Evolutionary conservation across 2,329 filamentous ascomycete species (phyloP).

Genomic region (Dissoconium aciculare): DNA sequence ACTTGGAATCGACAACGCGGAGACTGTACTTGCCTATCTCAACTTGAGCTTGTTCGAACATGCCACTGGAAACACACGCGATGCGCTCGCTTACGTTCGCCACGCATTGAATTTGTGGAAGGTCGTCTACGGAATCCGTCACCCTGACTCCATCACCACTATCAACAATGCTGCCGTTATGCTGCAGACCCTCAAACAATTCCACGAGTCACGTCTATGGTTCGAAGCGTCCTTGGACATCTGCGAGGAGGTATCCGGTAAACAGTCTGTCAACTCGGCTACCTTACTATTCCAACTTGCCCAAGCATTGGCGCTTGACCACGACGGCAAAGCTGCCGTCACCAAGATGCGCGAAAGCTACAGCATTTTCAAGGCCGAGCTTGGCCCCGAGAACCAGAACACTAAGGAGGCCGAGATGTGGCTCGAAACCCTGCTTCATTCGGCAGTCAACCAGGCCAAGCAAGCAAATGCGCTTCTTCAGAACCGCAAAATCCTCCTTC

Average conservation of each 20-base stretch:
- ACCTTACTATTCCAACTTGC: slow-evolving; percentile 95
- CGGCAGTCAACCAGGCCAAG: slow-evolving; percentile 86
- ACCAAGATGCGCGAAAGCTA: slow-evolving; percentile 91
- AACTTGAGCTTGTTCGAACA: slow-evolving; percentile 93
- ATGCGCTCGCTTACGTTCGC: slow-evolving; percentile 74
- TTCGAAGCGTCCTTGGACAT: slow-evolving; percentile 85
- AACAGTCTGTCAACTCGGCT: slow-evolving; percentile 79
- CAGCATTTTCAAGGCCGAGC: slow-evolving; percentile 79
- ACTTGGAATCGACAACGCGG: slow-evolving; percentile 79
- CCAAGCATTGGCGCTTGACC: slow-evolving; percentile 87
- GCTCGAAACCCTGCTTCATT: slow-evolving; percentile 91
- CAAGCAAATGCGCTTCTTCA: slow-evolving; percentile 45
- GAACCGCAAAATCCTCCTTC: slow-evolving; percentile 15
- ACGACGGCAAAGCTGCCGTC: slow-evolving; percentile 83
- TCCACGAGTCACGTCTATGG: slow-evolving; percentile 88
- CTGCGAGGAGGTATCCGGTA: slow-evolving; percentile 79
- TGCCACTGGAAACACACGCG: slow-evolving; percentile 75
- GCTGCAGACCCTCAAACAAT: slow-evolving; percentile 89
- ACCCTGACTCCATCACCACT: slow-evolving; percentile 95
- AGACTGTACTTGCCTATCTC: slow-evolving; percentile 88
- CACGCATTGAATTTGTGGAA: slow-evolving; percentile 95
- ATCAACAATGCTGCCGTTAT: slow-evolving; percentile 98
- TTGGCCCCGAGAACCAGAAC: slow-evolving; percentile 86
- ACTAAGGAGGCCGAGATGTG: slow-evolving; percentile 95
- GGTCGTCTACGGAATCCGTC: slow-evolving; percentile 81